Percentiles rank a stretch among this genome's conserved stretches.
These are phyloP conservation scores for Pestalotiopsis sp. DNA, from an alignment of 2,329 filamentous ascomycete species.

Conservation along the genomic window DNA sequence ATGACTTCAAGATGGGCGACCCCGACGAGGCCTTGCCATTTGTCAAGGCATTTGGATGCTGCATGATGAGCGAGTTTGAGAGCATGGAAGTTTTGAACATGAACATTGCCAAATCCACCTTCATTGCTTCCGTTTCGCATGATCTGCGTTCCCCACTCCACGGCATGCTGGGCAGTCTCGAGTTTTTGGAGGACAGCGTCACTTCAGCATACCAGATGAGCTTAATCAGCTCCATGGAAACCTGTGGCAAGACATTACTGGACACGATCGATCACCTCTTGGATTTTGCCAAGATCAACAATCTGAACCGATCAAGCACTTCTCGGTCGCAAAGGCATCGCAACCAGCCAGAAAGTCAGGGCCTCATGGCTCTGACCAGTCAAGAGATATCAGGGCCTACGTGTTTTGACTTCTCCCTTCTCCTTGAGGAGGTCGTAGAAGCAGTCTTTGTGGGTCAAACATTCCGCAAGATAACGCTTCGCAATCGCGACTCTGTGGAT, in stretches of 20 bases:
- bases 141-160: conserved; percentile 63
- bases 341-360: conserved; percentile 10
- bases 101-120: conserved; percentile 53
- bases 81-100: conserved; percentile 37
- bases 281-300: conserved; percentile 56
- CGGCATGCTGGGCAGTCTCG: conserved; percentile 54
- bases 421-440: conserved; percentile 48
- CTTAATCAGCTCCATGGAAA: conserved; percentile 49
- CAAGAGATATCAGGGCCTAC: conserved; percentile 23
- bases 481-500: not conserved
- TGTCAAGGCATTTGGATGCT: conserved; percentile 49
- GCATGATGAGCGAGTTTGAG: conserved; percentile 57
- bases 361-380: not conserved
- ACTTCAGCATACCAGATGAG: conserved; percentile 47
- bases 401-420: conserved; percentile 35
- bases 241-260: conserved; percentile 49
- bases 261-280: conserved; percentile 55
- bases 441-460: conserved; percentile 47
- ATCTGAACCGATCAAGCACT: conserved; percentile 10
- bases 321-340: not conserved
- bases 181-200: conserved; percentile 52
- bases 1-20: conserved; percentile 17
- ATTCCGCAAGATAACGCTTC: conserved; percentile 21
- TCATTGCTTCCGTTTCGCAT: conserved; percentile 60
- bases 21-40: conserved; percentile 39